Evolutionary conservation across 2,329 filamentous ascomycete genomes (phyloP).

Genomic region (Arachnopeziza araneosa): DNA sequence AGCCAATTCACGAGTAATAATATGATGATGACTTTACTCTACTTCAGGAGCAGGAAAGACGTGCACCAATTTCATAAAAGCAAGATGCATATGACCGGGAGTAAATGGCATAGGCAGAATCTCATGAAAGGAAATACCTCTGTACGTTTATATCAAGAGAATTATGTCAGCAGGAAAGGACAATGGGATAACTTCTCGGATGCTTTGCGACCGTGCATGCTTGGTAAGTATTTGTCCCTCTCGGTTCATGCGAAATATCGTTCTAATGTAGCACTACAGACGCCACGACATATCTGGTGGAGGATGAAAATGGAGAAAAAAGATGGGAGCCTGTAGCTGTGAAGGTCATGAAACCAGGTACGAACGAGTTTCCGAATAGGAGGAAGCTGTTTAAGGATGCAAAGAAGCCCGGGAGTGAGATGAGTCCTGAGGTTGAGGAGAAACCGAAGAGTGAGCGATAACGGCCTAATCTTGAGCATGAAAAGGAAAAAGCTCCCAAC

Average conservation of each 20-base stretch:
- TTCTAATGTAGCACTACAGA: neutral
- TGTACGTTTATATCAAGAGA: neutral
- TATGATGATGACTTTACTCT: neutral
- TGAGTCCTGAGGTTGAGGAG: neutral
- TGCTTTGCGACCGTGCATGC: neutral
- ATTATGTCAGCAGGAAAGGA: neutral
- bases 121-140: neutral
- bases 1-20: neutral
- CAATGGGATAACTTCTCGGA: neutral
- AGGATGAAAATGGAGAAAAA: neutral
- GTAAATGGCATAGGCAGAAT: neutral
- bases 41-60: neutral
- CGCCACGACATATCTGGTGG: neutral
- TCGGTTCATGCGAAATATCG: neutral
- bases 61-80: neutral
- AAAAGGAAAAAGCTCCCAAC: no score
- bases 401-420: neutral
- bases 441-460: neutral
- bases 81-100: neutral
- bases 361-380: neutral
- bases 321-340: neutral
- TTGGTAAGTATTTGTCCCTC: neutral
- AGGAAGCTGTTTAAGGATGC: neutral
- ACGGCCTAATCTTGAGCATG: no score
- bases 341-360: neutral